phyloP scores from a whole-genome alignment of 345 rosid genomes.

The Nephelium lappaceum region DNA sequence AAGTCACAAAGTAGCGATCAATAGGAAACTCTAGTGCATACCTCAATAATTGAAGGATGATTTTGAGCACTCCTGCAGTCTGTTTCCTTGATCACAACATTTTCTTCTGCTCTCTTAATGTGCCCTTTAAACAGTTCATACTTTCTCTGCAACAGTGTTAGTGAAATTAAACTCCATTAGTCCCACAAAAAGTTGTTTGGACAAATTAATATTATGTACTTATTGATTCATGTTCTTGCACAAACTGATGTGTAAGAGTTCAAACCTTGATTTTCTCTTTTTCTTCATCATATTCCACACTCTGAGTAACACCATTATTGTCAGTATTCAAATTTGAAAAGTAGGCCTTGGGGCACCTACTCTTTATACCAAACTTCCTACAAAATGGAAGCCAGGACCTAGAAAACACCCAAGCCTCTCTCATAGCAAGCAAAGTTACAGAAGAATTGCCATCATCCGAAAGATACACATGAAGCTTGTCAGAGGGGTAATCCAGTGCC shows the following conservation, averaged over 20 bases:
- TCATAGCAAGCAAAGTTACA: constrained; percentile 37
- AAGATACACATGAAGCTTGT: constrained; percentile 51
- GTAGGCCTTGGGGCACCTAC: constrained; percentile 38
- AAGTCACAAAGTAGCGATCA: neutral
- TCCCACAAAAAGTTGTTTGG: neutral
- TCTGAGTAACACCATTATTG: no score
- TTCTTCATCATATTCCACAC: no score
- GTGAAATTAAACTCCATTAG: neutral
- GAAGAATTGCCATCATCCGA: constrained; percentile 54
- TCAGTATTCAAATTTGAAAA: constrained; percentile 21
- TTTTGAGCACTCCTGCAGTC: neutral
- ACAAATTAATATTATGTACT: no score
- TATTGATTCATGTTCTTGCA: no score
- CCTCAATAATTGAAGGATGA: constrained; percentile 36
- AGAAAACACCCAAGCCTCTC: constrained; percentile 44
- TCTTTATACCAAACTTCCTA: constrained; percentile 30
- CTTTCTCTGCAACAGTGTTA: constrained; percentile 22
- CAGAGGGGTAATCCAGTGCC: constrained; percentile 53
- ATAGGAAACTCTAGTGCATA: constrained; percentile 15
- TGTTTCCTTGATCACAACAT: neutral
- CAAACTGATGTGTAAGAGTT: no score
- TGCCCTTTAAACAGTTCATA: constrained; percentile 36
- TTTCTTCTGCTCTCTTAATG: constrained; percentile 26
- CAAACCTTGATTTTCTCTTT: no score
- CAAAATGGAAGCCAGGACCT: constrained; percentile 56